Conservation (phyloP, 1,284 basidiomycete species). For the Tilletia setariae region DNA sequence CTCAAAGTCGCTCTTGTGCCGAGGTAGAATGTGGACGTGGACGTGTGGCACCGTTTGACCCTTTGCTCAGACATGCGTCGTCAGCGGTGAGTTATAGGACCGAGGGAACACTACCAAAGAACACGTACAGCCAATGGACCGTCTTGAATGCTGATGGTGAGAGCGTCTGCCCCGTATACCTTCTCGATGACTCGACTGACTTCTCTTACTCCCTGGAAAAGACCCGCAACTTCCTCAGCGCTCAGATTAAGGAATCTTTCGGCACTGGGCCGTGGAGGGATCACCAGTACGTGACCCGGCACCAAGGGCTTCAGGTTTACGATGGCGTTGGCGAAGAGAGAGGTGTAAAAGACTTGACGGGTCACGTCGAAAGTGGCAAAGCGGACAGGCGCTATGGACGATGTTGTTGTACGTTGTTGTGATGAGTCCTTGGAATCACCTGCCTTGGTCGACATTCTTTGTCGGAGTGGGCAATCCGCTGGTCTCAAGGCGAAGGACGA, state of each 20-base stretch:
- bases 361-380: slow-evolving; percentile 39
- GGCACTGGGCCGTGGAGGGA: slow-evolving; percentile 34
- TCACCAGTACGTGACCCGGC: slow-evolving; percentile 48
- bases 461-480: too few relatives aligned
- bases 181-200: slow-evolving; percentile 37
- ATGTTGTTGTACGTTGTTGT: too few relatives aligned
- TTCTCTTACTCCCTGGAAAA: slow-evolving; percentile 45
- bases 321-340: slow-evolving; percentile 26
- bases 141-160: slow-evolving; percentile 50
- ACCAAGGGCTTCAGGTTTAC: slow-evolving; percentile 54
- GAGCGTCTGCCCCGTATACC: slow-evolving; percentile 36
- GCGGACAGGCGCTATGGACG: background rate
- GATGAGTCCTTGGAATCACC: too few relatives aligned
- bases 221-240: slow-evolving; percentile 24
- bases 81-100: background rate
- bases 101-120: background rate
- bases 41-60: slow-evolving; percentile 48
- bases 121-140: slow-evolving; percentile 33
- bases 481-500: too few relatives aligned
- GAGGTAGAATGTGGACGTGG: slow-evolving; percentile 51
- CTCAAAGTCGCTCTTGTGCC: slow-evolving; percentile 42
- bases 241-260: slow-evolving; percentile 38
- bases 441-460: too few relatives aligned
- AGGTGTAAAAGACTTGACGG: slow-evolving; percentile 15
- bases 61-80: background rate